Conservation (phyloP, 495 filamentous ascomycete species). For the Aspergillus avenaceus region DNA sequence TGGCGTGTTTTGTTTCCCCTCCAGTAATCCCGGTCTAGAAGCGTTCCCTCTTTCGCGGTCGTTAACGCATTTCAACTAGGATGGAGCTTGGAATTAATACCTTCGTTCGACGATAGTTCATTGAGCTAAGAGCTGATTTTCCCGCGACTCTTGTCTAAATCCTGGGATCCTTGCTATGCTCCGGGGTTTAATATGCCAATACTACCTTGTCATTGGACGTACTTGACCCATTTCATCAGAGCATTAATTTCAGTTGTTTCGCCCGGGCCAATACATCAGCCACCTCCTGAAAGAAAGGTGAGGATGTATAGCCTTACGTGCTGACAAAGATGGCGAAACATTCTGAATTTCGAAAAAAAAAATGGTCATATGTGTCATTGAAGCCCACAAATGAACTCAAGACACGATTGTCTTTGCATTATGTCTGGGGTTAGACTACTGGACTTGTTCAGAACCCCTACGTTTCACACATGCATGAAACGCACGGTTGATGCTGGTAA, state of each 20-base stretch:
- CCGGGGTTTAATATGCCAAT: slow-evolving; percentile 3
- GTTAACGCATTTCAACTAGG: neutral
- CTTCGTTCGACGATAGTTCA: slow-evolving; percentile 7
- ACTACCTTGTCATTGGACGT: neutral
- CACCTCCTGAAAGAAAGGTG: slow-evolving; percentile 19
- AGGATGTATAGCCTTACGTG: neutral
- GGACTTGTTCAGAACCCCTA: neutral
- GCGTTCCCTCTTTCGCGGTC: neutral
- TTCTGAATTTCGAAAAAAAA: neutral
- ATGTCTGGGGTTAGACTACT: neutral
- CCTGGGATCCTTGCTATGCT: slow-evolving; percentile 5
- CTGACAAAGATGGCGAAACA: neutral
- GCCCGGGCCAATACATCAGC: slow-evolving; percentile 12
- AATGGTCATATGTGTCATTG: neutral
- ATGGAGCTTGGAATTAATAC: slow-evolving; percentile 3
- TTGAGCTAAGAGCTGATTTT: slow-evolving; percentile 4
- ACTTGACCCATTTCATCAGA: neutral
- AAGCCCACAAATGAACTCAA: neutral
- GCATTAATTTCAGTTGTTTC: slow-evolving; percentile 2
- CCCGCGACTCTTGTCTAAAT: neutral
- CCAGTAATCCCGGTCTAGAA: slow-evolving; percentile 12
- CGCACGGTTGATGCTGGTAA: neutral
- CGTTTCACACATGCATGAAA: neutral
- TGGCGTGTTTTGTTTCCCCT: slow-evolving; percentile 13
- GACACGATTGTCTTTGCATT: neutral